Evolutionary conservation across 73 alveolate species (phyloP).

Genomic region (Paramecium pentaurelia): DNA sequence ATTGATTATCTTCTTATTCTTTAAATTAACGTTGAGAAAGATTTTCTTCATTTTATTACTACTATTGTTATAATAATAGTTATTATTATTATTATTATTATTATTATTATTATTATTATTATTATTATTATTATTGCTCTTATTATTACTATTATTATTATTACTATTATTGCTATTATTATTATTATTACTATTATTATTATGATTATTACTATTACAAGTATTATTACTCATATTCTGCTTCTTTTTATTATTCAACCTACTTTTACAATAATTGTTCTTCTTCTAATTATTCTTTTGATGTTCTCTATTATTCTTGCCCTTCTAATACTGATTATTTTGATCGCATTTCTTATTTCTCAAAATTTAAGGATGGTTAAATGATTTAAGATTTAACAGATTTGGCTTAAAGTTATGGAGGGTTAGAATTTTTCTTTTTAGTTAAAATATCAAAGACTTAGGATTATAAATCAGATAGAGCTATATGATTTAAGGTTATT

Average conservation of each 20-base stretch:
- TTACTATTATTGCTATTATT: not conserved
- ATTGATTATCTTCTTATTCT: not conserved
- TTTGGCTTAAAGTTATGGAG: not conserved
- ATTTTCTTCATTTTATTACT: not conserved
- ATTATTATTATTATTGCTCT: not conserved
- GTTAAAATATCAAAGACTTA: not conserved
- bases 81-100: not conserved
- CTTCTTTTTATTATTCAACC: not conserved
- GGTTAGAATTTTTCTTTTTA: not conserved
- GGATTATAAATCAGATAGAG: not conserved
- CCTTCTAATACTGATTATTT: not conserved
- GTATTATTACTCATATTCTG: not conserved
- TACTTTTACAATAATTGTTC: not conserved
- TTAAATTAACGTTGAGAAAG: not conserved
- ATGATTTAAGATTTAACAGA: not conserved
- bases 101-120: too few species aligned
- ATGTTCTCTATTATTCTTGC: not conserved
- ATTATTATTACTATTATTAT: not conserved
- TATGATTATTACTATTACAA: not conserved
- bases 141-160: not conserved
- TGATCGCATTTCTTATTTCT: too few species aligned
- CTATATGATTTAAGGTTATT: not conserved
- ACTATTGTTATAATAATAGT: not conserved
- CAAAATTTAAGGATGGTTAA: not conserved
- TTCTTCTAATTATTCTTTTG: not conserved